Base-by-base conservation (phyloP, 495 filamentous ascomycete genomes). In the Talaromyces proteolyticus region DNA sequence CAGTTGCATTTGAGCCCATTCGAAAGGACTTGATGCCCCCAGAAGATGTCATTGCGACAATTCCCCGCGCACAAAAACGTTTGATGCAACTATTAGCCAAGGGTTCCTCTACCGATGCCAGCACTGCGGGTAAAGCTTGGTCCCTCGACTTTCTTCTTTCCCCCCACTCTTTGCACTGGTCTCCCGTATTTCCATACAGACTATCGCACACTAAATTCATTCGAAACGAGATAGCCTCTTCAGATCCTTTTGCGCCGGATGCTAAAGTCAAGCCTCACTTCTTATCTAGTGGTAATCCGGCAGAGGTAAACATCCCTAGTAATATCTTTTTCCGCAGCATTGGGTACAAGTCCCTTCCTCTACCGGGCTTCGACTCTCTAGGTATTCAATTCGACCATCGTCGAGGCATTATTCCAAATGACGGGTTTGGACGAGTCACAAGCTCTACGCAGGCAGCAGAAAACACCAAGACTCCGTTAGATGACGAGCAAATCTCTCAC, bases 251-350 rank as follows among this genome's bases (percentile, higher is more conserved):
- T 51, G 56, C 61, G 12, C 57, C 77, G 21, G 69, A 64, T 37
- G 60, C 69, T 11, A 75, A 70, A 46, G 64, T 74, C 0, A 63
- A 49, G 3, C 67, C 72, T 12, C 68, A 70, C 12, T 49, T 59
- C 41, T 52, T 70, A 2, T 52, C 67, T 25, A 65, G 50, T 54
- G 65, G 62, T 7, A 53, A 67, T 42, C 62, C 65, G 4, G 82
- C 85, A 3, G 68, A 75, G 45, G 78, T 82, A 6, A 57, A 73
- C 25, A 62, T 72, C 4, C 72, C 76, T 2, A 78, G 88, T 4
- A 73, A 79, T 8, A 57, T 91, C 3, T 91, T 86, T 37, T 96
- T 98, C 67, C 82, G 90, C 25, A 92, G 87, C 42, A 92, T 98
- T 44, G 93, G 93, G 6, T 98, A 98, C 69, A 87, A 88, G 50